phyloP scores from a whole-genome alignment of 2,329 filamentous ascomycete species.

The Neonectria neomacrospora region DNA sequence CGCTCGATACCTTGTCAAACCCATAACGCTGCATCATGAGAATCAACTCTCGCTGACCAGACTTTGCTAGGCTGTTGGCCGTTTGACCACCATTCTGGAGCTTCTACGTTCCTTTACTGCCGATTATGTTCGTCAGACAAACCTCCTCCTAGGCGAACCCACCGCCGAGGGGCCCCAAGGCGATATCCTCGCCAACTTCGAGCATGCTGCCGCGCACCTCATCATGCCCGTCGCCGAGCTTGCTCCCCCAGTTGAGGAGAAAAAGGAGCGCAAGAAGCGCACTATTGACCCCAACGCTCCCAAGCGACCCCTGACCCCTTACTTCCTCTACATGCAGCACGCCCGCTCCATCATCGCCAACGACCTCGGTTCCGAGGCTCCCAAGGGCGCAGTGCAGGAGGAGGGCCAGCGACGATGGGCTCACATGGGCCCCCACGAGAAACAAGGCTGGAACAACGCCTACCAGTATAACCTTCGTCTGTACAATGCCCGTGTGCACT shows the following conservation, averaged over 20 bases:
- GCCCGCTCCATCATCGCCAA: slow-evolving; percentile 84
- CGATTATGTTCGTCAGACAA: slow-evolving; percentile 90
- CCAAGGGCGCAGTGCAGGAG: slow-evolving; percentile 87
- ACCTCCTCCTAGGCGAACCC: slow-evolving; percentile 78
- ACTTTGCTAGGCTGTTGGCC: slow-evolving; percentile 55
- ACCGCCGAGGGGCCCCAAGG: slow-evolving; percentile 60
- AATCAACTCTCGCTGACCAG: slow-evolving; percentile 49
- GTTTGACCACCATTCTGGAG: slow-evolving; percentile 81
- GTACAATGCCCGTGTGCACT: slow-evolving; percentile 73
- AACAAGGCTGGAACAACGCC: slow-evolving; percentile 74
- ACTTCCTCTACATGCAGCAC: slow-evolving; percentile 93
- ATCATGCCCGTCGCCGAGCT: slow-evolving; percentile 54
- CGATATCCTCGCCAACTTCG: slow-evolving; percentile 62
- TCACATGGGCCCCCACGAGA: slow-evolving; percentile 78
- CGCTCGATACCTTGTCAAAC: not conserved
- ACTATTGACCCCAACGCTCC: slow-evolving; percentile 92
- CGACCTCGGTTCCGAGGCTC: slow-evolving; percentile 78
- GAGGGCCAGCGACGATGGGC: slow-evolving; percentile 90
- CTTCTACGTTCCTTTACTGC: slow-evolving; percentile 82
- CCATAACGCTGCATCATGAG: not conserved
- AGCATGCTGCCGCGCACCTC: slow-evolving; percentile 61
- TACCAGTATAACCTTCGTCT: slow-evolving; percentile 75
- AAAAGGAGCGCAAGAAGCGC: slow-evolving; percentile 91
- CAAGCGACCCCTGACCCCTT: slow-evolving; percentile 92
- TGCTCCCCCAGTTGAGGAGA: slow-evolving; percentile 67